phyloP scores from a whole-genome alignment of 805 yeast species.

The Zygotorulaspora danielsina region DNA sequence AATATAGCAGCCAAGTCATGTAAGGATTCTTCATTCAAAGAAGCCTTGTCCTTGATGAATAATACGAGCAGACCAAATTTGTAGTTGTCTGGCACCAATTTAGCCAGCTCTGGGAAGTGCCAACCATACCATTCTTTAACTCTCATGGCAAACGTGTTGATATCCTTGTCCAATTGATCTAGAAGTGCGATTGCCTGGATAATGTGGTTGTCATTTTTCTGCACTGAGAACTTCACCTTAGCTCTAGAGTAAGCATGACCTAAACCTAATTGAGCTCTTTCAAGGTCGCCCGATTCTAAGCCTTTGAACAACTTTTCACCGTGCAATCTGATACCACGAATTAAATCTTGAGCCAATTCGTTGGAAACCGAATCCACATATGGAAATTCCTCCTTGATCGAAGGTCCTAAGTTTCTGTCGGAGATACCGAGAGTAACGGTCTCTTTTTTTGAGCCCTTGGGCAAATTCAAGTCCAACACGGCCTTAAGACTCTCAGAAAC shows the following conservation, averaged over 20 bases:
- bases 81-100: conserved; percentile 85
- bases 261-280: conserved; percentile 96
- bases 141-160: conserved; percentile 96
- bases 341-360: conserved; percentile 89
- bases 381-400: conserved; percentile 87
- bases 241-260: conserved; percentile 99
- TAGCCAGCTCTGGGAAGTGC: conserved; percentile 97
- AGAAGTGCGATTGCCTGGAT: conserved; percentile 97
- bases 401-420: conserved; percentile 93
- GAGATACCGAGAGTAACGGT: conserved; percentile 80
- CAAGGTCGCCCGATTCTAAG: conserved; percentile 90
- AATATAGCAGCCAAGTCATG: conserved; percentile 85
- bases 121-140: conserved; percentile 98
- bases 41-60: conserved; percentile 80
- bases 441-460: conserved; percentile 59
- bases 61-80: conserved; percentile 77
- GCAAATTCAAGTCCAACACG: conserved; percentile 84
- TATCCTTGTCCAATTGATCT: conserved; percentile 97
- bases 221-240: conserved; percentile 97
- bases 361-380: conserved; percentile 84
- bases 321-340: conserved; percentile 91
- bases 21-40: conserved; percentile 70
- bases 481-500: conserved; percentile 90
- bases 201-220: conserved; percentile 97
- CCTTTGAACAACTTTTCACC: conserved; percentile 87